Conservation (phyloP, 1,284 basidiomycete genomes). For the Neotropicomus parvogracilis region DNA sequence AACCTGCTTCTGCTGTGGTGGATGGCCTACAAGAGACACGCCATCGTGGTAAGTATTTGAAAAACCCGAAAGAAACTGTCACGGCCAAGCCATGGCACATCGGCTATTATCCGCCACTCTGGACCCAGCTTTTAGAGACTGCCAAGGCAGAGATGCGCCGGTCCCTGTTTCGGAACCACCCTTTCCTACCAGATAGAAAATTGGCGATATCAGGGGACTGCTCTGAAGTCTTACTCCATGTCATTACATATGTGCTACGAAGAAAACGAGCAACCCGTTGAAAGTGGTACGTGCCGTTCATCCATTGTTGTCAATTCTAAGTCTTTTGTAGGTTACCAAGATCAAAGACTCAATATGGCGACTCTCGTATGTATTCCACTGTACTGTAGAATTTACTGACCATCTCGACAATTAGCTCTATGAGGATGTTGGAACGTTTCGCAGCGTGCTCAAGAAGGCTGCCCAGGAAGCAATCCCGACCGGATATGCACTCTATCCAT, state of each 20-base stretch:
- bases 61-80: not conserved
- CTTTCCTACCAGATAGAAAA: not conserved
- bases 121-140: not conserved
- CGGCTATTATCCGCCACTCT: not conserved
- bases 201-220: not conserved
- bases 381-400: not conserved
- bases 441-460: conserved; percentile 1
- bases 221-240: not conserved
- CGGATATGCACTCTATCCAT: not conserved
- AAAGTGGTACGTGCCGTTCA: not conserved
- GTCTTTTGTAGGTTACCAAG: not conserved
- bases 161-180: not conserved
- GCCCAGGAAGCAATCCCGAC: not conserved
- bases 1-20: not conserved
- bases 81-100: conserved; percentile 1
- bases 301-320: not conserved
- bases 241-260: not conserved
- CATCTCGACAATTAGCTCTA: not conserved
- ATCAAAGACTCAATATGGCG: not conserved
- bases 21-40: too few relatives aligned
- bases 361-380: not conserved
- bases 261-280: not conserved
- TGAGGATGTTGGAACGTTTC: not conserved
- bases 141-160: not conserved
- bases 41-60: not conserved